Conservation (phyloP, 345 rosid genomes). For the Eucalyptus curtisii region DNA sequence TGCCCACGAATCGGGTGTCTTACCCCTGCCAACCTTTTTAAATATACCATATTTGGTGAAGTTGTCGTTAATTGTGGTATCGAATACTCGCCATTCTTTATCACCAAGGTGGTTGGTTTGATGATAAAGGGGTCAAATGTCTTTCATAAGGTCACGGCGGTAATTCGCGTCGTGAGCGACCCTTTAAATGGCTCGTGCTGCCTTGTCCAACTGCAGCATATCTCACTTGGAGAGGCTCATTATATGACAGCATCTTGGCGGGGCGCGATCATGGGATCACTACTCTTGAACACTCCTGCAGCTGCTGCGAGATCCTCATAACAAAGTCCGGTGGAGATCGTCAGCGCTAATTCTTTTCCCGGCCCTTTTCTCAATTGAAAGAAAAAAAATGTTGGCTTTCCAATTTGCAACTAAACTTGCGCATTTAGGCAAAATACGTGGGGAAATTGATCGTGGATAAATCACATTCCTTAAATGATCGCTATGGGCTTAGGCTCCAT, state of each 20-base stretch:
- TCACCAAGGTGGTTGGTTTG: not conserved
- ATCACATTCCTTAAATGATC: not conserved
- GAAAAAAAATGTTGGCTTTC: not conserved
- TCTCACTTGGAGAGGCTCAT: not conserved
- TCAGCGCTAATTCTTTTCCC: not conserved
- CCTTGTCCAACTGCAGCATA: not conserved
- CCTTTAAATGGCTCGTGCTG: not conserved
- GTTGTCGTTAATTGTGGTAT: not conserved
- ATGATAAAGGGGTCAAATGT: not conserved
- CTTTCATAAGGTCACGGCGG: not conserved
- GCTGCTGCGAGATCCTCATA: not conserved
- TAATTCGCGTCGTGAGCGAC: not conserved
- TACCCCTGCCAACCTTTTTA: not conserved
- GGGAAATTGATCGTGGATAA: not conserved
- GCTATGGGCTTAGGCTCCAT: not conserved
- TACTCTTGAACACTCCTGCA: not conserved
- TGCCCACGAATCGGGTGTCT: not conserved
- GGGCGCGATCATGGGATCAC: not conserved
- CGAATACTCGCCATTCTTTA: not conserved
- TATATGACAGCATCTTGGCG: not conserved
- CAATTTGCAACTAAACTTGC: not conserved
- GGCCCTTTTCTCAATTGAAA: not conserved
- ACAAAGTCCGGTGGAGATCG: not conserved
- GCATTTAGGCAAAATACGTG: not conserved
- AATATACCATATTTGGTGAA: not conserved